A percentile compares a stretch with the other conserved stretches of the same genome.
phyloP scores from a whole-genome alignment of 805 yeast species.

The Wickerhamiella nectarea region DNA sequence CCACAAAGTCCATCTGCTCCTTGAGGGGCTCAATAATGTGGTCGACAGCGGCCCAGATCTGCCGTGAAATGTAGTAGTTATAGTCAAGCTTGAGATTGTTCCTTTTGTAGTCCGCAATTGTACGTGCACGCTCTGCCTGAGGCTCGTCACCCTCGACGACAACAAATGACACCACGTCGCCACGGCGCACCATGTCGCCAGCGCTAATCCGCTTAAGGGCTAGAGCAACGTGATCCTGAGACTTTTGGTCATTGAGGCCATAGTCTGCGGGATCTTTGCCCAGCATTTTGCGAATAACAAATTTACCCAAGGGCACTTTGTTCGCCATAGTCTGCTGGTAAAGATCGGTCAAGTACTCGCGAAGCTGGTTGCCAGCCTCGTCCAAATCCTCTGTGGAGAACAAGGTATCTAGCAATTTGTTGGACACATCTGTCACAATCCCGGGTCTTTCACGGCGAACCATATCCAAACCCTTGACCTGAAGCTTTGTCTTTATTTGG shows the following conservation, averaged over 20 bases:
- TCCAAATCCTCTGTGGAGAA: constrained; percentile 63
- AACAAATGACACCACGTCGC: constrained; percentile 78
- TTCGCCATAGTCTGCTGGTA: constrained; percentile 43
- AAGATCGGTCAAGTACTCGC: constrained; percentile 53
- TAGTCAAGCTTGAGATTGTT: constrained; percentile 55
- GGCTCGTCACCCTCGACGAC: constrained; percentile 38
- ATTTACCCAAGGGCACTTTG: constrained; percentile 51
- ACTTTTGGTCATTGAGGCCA: constrained; percentile 62
- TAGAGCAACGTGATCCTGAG: constrained; percentile 75
- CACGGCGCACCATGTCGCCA: constrained; percentile 79
- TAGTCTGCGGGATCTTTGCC: constrained; percentile 82
- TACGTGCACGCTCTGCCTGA: constrained; percentile 71
- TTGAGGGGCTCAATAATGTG: background rate
- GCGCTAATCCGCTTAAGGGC: constrained; percentile 68
- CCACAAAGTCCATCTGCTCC: constrained; percentile 22
- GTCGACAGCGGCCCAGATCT: constrained; percentile 35
- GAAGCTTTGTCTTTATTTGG: constrained; percentile 43
- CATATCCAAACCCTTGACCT: constrained; percentile 95
- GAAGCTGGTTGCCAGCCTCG: constrained; percentile 52
- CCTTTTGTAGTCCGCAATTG: constrained; percentile 55
- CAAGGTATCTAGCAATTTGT: constrained; percentile 55
- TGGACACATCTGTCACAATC: constrained; percentile 76
- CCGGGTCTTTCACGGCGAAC: constrained; percentile 93
- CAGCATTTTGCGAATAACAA: constrained; percentile 69
- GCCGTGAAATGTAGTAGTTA: constrained; percentile 70